Evolutionary conservation across 495 filamentous ascomycete species (phyloP).

Genomic region (Chlorociboria aeruginascens): DNA sequence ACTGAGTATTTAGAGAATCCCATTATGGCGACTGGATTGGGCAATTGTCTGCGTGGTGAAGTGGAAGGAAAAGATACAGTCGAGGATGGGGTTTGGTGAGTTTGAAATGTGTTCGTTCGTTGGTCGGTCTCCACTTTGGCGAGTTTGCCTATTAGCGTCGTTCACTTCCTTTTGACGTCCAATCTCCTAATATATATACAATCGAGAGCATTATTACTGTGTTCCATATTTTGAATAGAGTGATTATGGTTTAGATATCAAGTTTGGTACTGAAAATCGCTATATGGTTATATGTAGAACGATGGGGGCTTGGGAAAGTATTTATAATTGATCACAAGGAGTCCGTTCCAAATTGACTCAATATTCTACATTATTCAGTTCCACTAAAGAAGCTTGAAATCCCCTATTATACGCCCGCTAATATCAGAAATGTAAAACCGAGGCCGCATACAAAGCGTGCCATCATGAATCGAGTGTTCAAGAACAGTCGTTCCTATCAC

Average conservation of each 20-base stretch:
- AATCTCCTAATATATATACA: too few relatives aligned
- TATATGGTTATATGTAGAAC: too few relatives aligned
- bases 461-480: neutral
- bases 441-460: neutral
- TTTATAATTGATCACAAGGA: neutral
- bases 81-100: neutral
- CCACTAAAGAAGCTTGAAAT: neutral
- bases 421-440: neutral
- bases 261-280: too few relatives aligned
- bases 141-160: neutral
- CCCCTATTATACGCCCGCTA: neutral
- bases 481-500: neutral
- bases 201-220: too few relatives aligned
- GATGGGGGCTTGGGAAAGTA: too few relatives aligned
- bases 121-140: neutral
- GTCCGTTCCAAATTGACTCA: neutral
- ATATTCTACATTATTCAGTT: neutral
- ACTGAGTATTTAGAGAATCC: slow-evolving; percentile 60
- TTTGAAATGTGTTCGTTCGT: neutral
- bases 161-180: neutral
- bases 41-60: slow-evolving; percentile 7
- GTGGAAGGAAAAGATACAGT: neutral
- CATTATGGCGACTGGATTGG: slow-evolving; percentile 42
- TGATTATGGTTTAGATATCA: too few relatives aligned
- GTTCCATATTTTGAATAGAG: too few relatives aligned